A percentile compares a stretch with the other conserved stretches of the same genome.
phyloP scores from a whole-genome alignment of 768 basidiomycete species.

The Hygrophorus pudorinus region DNA sequence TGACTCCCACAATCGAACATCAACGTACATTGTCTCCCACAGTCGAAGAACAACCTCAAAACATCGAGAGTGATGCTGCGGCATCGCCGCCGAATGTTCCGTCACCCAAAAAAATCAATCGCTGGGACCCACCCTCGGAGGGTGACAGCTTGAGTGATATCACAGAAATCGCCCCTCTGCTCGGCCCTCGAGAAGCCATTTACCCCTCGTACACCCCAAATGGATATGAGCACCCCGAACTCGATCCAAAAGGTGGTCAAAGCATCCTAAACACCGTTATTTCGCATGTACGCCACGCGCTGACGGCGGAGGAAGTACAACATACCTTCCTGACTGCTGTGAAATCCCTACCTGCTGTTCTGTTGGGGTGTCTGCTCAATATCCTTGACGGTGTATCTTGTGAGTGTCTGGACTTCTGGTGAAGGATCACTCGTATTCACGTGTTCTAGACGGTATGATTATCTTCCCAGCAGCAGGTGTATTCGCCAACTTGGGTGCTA shows the following conservation, averaged over 20 bases:
- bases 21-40: not conserved
- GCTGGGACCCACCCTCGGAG: not conserved
- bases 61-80: not conserved
- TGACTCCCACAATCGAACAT: constrained; percentile 13
- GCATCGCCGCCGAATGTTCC: no score
- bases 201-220: constrained; percentile 1
- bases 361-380: constrained; percentile 79
- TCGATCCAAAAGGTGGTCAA: not conserved
- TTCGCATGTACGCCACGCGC: not conserved
- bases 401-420: constrained; percentile 25
- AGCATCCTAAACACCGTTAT: not conserved
- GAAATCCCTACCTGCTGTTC: constrained; percentile 66
- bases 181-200: constrained; percentile 1
- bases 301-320: constrained; percentile 8
- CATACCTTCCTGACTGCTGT: constrained; percentile 19
- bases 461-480: constrained; percentile 81
- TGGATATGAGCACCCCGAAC: not conserved
- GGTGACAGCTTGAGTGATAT: constrained; percentile 12
- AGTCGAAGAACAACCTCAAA: not conserved
- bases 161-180: constrained; percentile 14
- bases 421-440: not conserved
- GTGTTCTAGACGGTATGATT: constrained; percentile 76
- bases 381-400: constrained; percentile 91
- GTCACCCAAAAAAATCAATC: not conserved
- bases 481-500: constrained; percentile 72